Evolutionary conservation across 2,329 filamentous ascomycete species (phyloP).

Genomic region (Diaporthe vexans): DNA sequence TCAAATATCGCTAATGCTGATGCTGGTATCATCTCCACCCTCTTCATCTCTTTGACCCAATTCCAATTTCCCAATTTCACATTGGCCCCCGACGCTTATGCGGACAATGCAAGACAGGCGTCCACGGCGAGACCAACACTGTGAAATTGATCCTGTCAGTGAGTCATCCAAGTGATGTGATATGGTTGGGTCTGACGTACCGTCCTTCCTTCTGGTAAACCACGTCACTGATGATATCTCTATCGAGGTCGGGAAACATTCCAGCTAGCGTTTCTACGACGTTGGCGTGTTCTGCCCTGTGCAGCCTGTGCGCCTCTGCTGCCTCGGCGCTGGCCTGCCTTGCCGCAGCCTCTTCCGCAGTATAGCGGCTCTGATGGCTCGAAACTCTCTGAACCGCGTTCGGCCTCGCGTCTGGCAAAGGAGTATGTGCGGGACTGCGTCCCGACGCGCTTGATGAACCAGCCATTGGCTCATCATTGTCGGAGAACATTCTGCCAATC

Average conservation of each 20-base stretch:
- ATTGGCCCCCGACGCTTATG: conserved; percentile 46
- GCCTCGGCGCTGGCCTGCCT: conserved; percentile 91
- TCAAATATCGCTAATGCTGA: conserved; percentile 27
- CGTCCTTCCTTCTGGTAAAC: conserved; percentile 95
- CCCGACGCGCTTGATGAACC: conserved; percentile 50
- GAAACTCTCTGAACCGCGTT: conserved; percentile 49
- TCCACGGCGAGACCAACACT: conserved; percentile 90
- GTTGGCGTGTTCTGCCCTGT: conserved; percentile 87
- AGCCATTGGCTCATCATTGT: conserved; percentile 59
- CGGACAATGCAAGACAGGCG: conserved; percentile 81
- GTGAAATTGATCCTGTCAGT: conserved; percentile 45
- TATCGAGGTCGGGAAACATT: conserved; percentile 97
- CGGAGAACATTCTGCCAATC: conserved; percentile 95
- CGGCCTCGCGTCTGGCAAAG: conserved; percentile 44
- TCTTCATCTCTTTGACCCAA: not conserved
- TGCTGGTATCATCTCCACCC: conserved; percentile 17
- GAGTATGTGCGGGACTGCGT: conserved; percentile 55
- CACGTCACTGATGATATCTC: conserved; percentile 95
- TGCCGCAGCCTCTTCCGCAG: conserved; percentile 89
- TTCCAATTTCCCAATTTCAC: not conserved
- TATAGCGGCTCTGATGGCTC: conserved; percentile 61
- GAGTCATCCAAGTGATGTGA: conserved; percentile 19
- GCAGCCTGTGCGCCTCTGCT: conserved; percentile 87
- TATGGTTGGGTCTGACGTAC: conserved; percentile 69
- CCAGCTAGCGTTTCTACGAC: conserved; percentile 93